Evolutionary conservation across 2,329 filamentous ascomycete species (phyloP), one percentile per base, ranked within the genome.

Genomic region (Alternaria tenuissima): DNA sequence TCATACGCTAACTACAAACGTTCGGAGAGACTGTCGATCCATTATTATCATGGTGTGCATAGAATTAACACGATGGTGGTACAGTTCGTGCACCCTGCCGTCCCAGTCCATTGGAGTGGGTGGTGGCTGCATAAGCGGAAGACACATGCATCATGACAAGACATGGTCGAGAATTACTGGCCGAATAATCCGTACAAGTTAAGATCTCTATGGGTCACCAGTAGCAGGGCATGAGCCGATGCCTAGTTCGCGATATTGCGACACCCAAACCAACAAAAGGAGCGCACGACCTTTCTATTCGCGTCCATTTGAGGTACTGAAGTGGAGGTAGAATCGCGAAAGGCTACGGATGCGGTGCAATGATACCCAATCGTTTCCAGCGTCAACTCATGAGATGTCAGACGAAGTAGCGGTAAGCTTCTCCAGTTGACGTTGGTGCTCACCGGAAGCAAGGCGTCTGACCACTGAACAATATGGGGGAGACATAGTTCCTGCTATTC

Each of bases 91-190:
- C 32, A 36, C 38, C 46, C 20, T 34, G 32, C 46, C 20, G 46
- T 12, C 8, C 46, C 46, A 49, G 34, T 34, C 32, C 32, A 49
- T 38, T 12, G 30, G 18, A 20, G 12, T 30, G 30, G 46, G 32
- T 49, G 20, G 46, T 49, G 32, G 46, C 46, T 38, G 46, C 46
- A 49, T 49, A 38, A 24, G 46, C 46, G 32, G 32, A 11, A 38
- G 14, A 9, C 16, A 36, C 30, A 38, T 18, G 14, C 30, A 7
- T 49, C 5, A 36, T 34, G 34, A 8, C 46, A 22, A 48, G 5
- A 41, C 14, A 30, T 16, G 2, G 32, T 48, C 20, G 7, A 34
- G 12, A 7, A 36, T 24, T 34, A 24, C 20, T 22, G 12, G 30
- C 18, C 2, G 12, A n/a, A 7, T 7, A 11, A 5, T 48, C 4